Evolutionary conservation across 1,284 basidiomycete species (phyloP).

Genomic region (Ustilago tritici): DNA sequence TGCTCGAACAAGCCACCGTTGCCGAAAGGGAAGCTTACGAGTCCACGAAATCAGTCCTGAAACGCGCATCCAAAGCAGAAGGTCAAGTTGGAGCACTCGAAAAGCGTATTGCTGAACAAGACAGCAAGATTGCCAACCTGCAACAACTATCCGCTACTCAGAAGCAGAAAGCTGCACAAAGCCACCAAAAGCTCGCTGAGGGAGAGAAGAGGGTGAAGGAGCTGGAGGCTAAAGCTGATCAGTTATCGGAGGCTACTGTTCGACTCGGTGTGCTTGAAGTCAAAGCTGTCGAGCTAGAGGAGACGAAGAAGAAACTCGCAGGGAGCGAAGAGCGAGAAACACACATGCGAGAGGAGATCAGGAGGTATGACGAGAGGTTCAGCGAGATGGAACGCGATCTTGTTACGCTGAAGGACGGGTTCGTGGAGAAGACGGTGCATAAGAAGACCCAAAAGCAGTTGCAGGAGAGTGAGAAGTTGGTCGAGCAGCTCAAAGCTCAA

Average conservation of each 20-base stretch:
- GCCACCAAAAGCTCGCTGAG: slow-evolving; percentile 58
- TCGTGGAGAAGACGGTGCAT: slow-evolving; percentile 40
- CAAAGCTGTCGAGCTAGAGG: slow-evolving; percentile 1
- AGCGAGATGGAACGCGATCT: slow-evolving; percentile 54
- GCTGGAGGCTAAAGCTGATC: slow-evolving; percentile 36
- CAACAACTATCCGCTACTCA: slow-evolving; percentile 57
- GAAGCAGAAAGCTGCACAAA: slow-evolving; percentile 62
- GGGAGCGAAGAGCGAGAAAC: slow-evolving; percentile 41
- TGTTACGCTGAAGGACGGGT: slow-evolving; percentile 47
- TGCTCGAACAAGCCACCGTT: slow-evolving; percentile 20
- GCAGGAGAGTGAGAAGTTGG: slow-evolving; percentile 31
- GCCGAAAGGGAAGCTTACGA: slow-evolving; percentile 50
- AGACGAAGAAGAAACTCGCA: slow-evolving; percentile 12
- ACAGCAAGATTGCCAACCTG: slow-evolving; percentile 58
- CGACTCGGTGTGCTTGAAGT: slow-evolving; percentile 11
- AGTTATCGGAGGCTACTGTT: slow-evolving; percentile 21
- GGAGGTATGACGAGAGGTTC: slow-evolving; percentile 45
- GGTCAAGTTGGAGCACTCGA: slow-evolving; percentile 50
- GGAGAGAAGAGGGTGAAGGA: slow-evolving; percentile 54
- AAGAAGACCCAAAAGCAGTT: slow-evolving; percentile 28
- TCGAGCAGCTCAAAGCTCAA: slow-evolving; percentile 37
- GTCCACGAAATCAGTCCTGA: slow-evolving; percentile 25
- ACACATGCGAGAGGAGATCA: slow-evolving; percentile 17
- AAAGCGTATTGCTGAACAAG: slow-evolving; percentile 57
- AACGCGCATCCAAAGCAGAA: slow-evolving; percentile 54